Percentiles rank a stretch among this genome's conserved stretches.
Conservation (phyloP, 2,329 filamentous ascomycete genomes). For the Bipolaris zeicola region DNA sequence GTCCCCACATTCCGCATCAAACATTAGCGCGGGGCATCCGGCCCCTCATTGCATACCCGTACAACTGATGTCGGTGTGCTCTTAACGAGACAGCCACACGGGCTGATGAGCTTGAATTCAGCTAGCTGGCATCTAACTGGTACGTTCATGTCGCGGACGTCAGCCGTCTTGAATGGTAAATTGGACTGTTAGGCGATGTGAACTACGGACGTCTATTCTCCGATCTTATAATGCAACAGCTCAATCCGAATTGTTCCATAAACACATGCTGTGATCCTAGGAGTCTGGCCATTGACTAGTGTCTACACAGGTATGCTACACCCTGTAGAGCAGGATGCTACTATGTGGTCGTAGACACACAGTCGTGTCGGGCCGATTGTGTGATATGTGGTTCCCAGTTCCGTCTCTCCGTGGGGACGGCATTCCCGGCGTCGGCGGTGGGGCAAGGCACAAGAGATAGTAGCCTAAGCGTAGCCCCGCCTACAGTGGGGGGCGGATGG, state of each 20-base stretch:
- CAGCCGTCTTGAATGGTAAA: not conserved
- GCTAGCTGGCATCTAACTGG: not conserved
- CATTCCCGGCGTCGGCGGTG: constrained; percentile 3
- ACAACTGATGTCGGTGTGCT: constrained; percentile 6
- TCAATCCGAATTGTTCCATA: too few species aligned
- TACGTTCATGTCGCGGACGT: not conserved
- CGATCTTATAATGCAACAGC: too few species aligned
- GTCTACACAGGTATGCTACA: too few species aligned
- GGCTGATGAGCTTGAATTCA: not conserved
- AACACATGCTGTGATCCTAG: too few species aligned
- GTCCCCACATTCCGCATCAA: constrained; percentile 25
- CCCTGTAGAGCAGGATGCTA: too few species aligned
- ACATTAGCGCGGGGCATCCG: constrained; percentile 26
- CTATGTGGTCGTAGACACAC: too few species aligned
- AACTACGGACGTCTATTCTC: too few species aligned
- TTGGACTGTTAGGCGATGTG: too few species aligned
- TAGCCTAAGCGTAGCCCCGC: constrained; percentile 8
- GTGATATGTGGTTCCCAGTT: too few species aligned
- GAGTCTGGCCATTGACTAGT: too few species aligned
- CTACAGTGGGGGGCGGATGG: constrained; percentile 2
- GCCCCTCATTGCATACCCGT: constrained; percentile 19
- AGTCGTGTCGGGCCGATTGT: too few species aligned
- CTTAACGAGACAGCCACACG: not conserved
- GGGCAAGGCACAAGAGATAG: constrained; percentile 4
- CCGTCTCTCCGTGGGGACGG: not conserved